Evolutionary conservation across 208 protist genomes (phyloP).

Genomic region (Herpetomonas samuelpessoai): DNA sequence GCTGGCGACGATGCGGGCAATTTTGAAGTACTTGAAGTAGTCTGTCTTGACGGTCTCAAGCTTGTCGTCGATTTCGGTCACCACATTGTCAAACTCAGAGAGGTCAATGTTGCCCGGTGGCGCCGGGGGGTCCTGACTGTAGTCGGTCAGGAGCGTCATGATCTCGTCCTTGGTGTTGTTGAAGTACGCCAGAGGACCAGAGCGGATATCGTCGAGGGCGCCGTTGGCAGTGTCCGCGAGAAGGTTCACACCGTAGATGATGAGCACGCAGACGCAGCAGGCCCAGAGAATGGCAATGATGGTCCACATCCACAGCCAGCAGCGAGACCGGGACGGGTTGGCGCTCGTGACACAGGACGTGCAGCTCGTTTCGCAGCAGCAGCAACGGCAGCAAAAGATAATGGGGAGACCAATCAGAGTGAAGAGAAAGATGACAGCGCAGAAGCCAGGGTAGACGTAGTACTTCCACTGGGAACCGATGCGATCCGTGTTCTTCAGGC

Average conservation of each 20-base stretch:
- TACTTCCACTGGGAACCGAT: slow-evolving; percentile 50
- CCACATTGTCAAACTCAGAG: slow-evolving; percentile 37
- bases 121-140: slow-evolving; percentile 23
- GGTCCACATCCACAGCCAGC: slow-evolving; percentile 73
- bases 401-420: slow-evolving; percentile 53
- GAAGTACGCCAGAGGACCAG: slow-evolving; percentile 47
- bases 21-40: slow-evolving; percentile 68
- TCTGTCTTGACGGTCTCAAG: slow-evolving; percentile 25
- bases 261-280: slow-evolving; percentile 46
- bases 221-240: slow-evolving; percentile 24
- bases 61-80: slow-evolving; percentile 18
- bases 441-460: slow-evolving; percentile 54
- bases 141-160: slow-evolving; percentile 29
- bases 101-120: slow-evolving; percentile 22
- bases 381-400: slow-evolving; percentile 53
- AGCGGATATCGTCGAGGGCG: slow-evolving; percentile 27
- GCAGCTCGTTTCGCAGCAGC: slow-evolving; percentile 23
- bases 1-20: slow-evolving; percentile 46
- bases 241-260: slow-evolving; percentile 52
- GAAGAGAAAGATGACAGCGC: slow-evolving; percentile 50
- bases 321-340: slow-evolving; percentile 28
- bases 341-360: slow-evolving; percentile 17
- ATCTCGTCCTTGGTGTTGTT: slow-evolving; percentile 30
- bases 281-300: slow-evolving; percentile 43
- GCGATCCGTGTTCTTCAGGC: slow-evolving; percentile 42